A percentile compares a stretch with the other conserved stretches of the same genome.
Evolutionary conservation across 1,139 yeast species (phyloP).

Genomic region (Taiozyma sp.): DNA sequence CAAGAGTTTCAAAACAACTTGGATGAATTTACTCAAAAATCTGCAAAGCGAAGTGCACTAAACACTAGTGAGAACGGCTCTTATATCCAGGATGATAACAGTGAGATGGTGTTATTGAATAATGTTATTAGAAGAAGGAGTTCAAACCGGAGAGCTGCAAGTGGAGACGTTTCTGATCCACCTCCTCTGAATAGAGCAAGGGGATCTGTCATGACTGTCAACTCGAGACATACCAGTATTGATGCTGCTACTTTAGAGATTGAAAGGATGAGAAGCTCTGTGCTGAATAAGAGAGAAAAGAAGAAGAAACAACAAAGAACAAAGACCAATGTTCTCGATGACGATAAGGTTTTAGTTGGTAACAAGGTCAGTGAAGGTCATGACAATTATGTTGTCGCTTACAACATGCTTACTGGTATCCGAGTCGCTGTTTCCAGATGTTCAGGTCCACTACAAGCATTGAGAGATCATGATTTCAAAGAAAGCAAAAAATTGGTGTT

Average conservation of each 20-base stretch:
- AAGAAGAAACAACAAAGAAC: slow-evolving; percentile 24
- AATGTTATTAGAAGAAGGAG: slow-evolving; percentile 16
- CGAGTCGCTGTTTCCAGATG: slow-evolving; percentile 92
- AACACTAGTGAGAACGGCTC: slow-evolving; percentile 11
- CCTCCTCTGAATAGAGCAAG: slow-evolving; percentile 4
- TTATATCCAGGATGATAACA: slow-evolving; percentile 18
- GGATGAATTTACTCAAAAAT: slow-evolving; percentile 1
- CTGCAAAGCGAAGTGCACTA: not conserved
- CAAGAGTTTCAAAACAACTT: slow-evolving; percentile 5
- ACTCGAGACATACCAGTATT: slow-evolving; percentile 9
- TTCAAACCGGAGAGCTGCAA: slow-evolving; percentile 8
- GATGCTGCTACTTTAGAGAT: slow-evolving; percentile 37
- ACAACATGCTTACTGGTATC: slow-evolving; percentile 95
- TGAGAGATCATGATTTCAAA: slow-evolving; percentile 66
- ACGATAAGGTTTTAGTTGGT: slow-evolving; percentile 54
- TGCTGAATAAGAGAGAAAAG: slow-evolving; percentile 28
- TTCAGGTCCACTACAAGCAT: slow-evolving; percentile 76
- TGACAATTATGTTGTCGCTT: slow-evolving; percentile 89
- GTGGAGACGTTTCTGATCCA: not conserved
- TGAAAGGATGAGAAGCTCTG: slow-evolving; percentile 39
- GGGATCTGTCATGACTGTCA: slow-evolving; percentile 11
- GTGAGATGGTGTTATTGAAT: slow-evolving; percentile 16
- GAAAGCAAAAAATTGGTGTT: slow-evolving; percentile 77
- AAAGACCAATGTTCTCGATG: slow-evolving; percentile 11
- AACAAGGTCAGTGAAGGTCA: slow-evolving; percentile 90